Percentiles rank a stretch among this genome's conserved stretches.
phyloP scores from a whole-genome alignment of 352 stramenopile species.

The Phytophthora sojae region DNA sequence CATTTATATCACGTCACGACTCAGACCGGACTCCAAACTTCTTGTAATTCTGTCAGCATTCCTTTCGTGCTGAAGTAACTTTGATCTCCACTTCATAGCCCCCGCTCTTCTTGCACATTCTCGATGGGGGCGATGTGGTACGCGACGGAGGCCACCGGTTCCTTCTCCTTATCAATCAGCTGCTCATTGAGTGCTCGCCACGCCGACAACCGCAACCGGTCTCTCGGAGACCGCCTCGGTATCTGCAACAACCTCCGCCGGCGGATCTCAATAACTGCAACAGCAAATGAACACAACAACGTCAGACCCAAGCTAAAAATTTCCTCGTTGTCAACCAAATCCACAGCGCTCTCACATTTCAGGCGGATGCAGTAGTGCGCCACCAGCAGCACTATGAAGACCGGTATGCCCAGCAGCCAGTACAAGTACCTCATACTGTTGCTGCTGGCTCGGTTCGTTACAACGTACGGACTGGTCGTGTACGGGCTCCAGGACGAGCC shows the following conservation, averaged over 20 bases:
- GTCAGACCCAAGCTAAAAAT: background rate
- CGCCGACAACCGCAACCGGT: constrained; percentile 36
- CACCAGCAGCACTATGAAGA: constrained; percentile 25
- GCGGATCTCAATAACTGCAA: constrained; percentile 25
- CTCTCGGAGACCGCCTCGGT: constrained; percentile 27
- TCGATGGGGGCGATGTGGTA: constrained; percentile 27
- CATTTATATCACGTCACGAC: constrained; percentile 2
- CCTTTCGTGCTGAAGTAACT: constrained; percentile 10
- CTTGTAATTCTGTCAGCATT: constrained; percentile 11
- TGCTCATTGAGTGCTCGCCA: constrained; percentile 42
- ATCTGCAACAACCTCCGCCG: constrained; percentile 18
- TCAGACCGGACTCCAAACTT: constrained; percentile 2
- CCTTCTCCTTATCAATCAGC: constrained; percentile 46
- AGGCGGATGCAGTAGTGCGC: constrained; percentile 31
- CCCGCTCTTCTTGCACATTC: constrained; percentile 16
- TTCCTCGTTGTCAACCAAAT: background rate
- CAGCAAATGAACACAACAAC: background rate
- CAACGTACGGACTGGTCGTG: constrained; percentile 29
- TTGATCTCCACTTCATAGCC: background rate
- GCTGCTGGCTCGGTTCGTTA: constrained; percentile 20
- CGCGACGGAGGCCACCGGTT: constrained; percentile 10
- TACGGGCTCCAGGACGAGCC: constrained; percentile 21
- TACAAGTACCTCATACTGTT: constrained; percentile 23
- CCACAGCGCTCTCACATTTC: constrained; percentile 22
- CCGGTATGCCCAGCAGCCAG: constrained; percentile 24